Conservation (phyloP, 306 rosid species). For the Citrullus amarus region DNA sequence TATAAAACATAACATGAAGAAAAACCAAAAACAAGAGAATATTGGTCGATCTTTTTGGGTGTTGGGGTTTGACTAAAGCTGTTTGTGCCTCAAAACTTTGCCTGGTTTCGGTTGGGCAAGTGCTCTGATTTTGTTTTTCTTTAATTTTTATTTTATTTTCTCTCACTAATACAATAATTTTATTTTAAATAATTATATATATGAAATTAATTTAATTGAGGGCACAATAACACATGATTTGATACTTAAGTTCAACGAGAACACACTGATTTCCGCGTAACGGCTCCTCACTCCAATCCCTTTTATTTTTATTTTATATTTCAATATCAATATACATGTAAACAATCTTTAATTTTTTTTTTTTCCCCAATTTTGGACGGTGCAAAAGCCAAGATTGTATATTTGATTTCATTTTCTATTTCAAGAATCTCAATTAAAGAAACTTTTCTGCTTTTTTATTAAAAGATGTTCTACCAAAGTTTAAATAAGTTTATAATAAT, state of each 20-base stretch:
- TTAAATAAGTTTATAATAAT: background rate
- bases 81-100: background rate
- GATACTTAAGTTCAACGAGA: background rate
- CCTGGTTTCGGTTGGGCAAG: conserved; percentile 2
- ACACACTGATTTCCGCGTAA: conserved; percentile 1
- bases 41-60: background rate
- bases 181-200: background rate
- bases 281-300: background rate
- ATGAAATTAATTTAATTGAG: background rate
- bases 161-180: background rate
- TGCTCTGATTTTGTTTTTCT: background rate
- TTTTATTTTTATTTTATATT: background rate
- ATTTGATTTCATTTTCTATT: background rate
- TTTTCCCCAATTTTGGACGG: background rate
- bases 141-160: background rate
- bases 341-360: background rate
- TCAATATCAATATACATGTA: background rate
- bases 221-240: background rate
- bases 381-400: background rate
- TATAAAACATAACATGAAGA: background rate
- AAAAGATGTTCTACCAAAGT: background rate
- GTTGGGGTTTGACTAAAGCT: background rate
- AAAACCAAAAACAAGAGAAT: background rate
- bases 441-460: background rate
- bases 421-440: background rate